phyloP scores from a whole-genome alignment of 2,329 filamentous ascomycete genomes.

The Exserohilum turcica region DNA sequence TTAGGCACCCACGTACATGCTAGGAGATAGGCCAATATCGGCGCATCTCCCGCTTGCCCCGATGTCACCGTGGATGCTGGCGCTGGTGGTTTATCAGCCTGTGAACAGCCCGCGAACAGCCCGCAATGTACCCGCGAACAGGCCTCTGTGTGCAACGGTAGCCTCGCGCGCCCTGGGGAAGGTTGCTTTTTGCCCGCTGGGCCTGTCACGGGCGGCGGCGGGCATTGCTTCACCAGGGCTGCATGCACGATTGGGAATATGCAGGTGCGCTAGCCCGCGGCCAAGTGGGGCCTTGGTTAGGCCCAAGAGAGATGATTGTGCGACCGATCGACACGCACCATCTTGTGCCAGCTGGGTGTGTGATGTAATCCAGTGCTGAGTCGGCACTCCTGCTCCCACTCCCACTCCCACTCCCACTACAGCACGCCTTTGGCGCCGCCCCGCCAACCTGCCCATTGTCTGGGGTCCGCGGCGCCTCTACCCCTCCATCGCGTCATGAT shows the following conservation, averaged over 20 bases:
- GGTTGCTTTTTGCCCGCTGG: background rate
- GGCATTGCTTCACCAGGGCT: background rate
- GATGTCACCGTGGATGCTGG: slow-evolving; percentile 7
- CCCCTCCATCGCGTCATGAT: too few species aligned
- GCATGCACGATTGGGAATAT: background rate
- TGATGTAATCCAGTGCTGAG: background rate
- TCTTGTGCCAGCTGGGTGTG: slow-evolving; percentile 13
- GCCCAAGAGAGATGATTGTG: slow-evolving; percentile 8
- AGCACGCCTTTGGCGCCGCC: too few species aligned
- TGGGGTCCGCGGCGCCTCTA: too few species aligned
- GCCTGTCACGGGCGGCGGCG: background rate
- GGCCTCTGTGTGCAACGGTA: slow-evolving; percentile 18
- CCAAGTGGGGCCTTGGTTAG: slow-evolving; percentile 5
- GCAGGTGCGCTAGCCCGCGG: background rate
- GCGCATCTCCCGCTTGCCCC: slow-evolving; percentile 26
- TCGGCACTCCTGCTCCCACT: too few species aligned
- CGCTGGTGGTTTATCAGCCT: slow-evolving; percentile 10
- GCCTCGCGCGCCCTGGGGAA: background rate
- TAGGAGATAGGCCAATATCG: slow-evolving; percentile 36
- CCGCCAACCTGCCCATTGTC: too few species aligned
- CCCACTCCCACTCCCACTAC: too few species aligned
- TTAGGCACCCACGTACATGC: slow-evolving; percentile 22
- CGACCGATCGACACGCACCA: slow-evolving; percentile 16
- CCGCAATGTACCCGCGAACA: too few species aligned
- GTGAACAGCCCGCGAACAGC: slow-evolving; percentile 3